Evolutionary conservation across 106 monocot genomes (phyloP).

Genomic region (Iris macrosiphon): DNA sequence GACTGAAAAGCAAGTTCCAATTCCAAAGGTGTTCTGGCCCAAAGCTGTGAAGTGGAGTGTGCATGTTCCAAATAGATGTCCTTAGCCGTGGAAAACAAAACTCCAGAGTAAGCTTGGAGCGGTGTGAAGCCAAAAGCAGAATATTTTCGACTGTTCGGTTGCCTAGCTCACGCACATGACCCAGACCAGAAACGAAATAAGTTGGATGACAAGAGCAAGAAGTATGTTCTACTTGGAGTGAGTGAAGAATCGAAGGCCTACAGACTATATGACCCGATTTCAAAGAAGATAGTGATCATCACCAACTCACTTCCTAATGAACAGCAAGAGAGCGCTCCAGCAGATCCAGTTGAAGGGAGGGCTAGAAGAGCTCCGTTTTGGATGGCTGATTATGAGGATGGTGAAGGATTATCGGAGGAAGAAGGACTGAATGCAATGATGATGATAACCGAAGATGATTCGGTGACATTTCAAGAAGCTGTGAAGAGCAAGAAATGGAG

Average conservation of each 20-base stretch:
- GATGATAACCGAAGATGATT: background rate
- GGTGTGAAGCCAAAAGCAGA: background rate
- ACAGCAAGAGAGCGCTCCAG: background rate
- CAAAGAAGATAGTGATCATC: background rate
- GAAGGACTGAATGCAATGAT: no score
- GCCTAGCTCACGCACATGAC: background rate
- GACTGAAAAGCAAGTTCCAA: background rate
- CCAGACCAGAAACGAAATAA: background rate
- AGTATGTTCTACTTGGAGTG: background rate
- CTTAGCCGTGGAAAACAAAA: background rate
- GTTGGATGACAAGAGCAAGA: background rate
- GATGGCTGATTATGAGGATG: background rate
- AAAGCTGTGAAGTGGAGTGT: background rate
- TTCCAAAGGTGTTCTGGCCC: background rate
- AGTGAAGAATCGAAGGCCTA: background rate
- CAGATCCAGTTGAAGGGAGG: background rate
- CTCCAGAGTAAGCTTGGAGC: background rate
- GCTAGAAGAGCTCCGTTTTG: background rate
- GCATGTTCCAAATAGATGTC: background rate
- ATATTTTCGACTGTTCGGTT: background rate
- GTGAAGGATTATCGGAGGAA: background rate
- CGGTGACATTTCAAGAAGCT: background rate
- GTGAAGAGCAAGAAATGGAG: slow-evolving; percentile 8
- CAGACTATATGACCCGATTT: no score
- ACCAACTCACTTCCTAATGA: background rate